Percentiles rank a stretch among this genome's conserved stretches.
phyloP scores from a whole-genome alignment of 345 rosid species.

The Boechera stricta region DNA sequence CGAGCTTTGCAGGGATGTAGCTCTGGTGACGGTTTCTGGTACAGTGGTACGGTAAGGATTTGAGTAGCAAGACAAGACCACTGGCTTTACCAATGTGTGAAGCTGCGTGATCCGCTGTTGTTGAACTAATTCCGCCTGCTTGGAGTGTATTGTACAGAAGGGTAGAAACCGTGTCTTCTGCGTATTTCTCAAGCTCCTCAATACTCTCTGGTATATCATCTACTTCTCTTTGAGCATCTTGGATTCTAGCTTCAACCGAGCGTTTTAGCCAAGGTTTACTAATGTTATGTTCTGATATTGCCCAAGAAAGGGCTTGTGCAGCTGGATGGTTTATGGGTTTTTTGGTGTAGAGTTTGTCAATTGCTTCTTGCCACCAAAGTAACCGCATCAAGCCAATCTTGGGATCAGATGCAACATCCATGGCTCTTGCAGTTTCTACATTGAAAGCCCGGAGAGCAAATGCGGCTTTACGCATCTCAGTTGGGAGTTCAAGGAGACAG shows the following conservation, averaged over 20 bases:
- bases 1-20: constrained; percentile 71
- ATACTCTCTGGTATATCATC: constrained; percentile 72
- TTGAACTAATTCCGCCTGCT: constrained; percentile 81
- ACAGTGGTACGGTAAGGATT: constrained; percentile 84
- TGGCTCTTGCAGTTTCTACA: constrained; percentile 90
- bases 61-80: constrained; percentile 81
- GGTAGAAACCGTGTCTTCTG: constrained; percentile 81
- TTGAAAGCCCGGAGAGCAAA: constrained; percentile 93
- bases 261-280: constrained; percentile 86
- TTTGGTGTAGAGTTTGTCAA: constrained; percentile 76
- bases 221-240: constrained; percentile 66
- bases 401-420: constrained; percentile 95
- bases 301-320: constrained; percentile 80
- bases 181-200: constrained; percentile 81
- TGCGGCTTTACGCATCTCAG: constrained; percentile 80
- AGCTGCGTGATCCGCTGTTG: constrained; percentile 86
- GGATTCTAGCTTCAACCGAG: constrained; percentile 86
- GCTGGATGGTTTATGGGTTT: constrained; percentile 77
- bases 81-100: constrained; percentile 95
- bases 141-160: constrained; percentile 84
- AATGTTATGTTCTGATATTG: constrained; percentile 65
- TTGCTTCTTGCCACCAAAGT: constrained; percentile 94
- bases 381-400: constrained; percentile 89
- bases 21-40: constrained; percentile 67
- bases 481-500: constrained; percentile 93